Percentiles rank a stretch among this genome's conserved stretches.
phyloP scores from a whole-genome alignment of 1,284 basidiomycete species.

The Sparassis latifolia region DNA sequence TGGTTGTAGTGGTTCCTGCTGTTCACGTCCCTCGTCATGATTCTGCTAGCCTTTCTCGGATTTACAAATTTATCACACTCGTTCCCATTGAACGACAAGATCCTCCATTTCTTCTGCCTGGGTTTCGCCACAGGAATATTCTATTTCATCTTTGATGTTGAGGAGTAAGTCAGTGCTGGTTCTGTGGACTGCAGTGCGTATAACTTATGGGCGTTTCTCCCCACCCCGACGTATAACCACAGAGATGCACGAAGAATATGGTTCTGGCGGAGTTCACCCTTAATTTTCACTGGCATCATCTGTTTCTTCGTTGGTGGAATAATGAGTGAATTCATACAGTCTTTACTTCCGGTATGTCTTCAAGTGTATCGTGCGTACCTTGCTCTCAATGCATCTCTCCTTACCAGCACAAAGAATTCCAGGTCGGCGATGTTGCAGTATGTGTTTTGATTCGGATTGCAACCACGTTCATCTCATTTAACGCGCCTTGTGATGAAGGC shows the following conservation, averaged over 20 bases:
- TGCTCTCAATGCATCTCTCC: not conserved
- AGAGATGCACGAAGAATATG: constrained; percentile 72
- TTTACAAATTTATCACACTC: constrained; percentile 62
- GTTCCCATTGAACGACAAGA: constrained; percentile 75
- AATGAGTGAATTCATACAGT: constrained; percentile 82
- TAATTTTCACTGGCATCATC: constrained; percentile 61
- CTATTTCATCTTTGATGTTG: constrained; percentile 84
- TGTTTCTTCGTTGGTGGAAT: constrained; percentile 81
- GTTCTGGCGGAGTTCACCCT: constrained; percentile 76
- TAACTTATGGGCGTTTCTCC: not conserved
- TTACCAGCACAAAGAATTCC: constrained; percentile 71
- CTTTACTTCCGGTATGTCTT: constrained; percentile 63
- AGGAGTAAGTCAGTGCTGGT: constrained; percentile 52
- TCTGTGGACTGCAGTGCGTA: not conserved
- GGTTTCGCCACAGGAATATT: constrained; percentile 73
- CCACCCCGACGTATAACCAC: not conserved
- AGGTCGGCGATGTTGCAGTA: constrained; percentile 71
- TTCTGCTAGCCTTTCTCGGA: constrained; percentile 63
- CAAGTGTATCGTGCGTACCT: constrained; percentile 3
- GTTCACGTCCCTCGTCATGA: constrained; percentile 60
- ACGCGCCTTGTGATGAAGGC: constrained; percentile 40
- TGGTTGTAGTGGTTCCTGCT: constrained; percentile 62
- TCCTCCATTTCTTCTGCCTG: constrained; percentile 82
- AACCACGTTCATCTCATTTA: not conserved
- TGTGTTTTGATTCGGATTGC: constrained; percentile 20